phyloP scores from a whole-genome alignment of 345 rosid species.

The Physaria fendleri region DNA sequence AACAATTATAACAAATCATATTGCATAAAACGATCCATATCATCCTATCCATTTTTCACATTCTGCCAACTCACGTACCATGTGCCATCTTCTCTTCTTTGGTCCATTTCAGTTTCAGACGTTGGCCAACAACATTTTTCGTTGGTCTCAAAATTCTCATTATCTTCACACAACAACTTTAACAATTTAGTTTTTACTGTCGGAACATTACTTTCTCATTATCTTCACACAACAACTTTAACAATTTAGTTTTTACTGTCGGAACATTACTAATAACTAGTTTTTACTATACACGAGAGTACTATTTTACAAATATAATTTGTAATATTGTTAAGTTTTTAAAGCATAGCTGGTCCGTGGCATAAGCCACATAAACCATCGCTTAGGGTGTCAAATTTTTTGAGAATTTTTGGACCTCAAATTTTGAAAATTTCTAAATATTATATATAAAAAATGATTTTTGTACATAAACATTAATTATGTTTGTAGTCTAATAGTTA shows the following conservation, averaged over 20 bases:
- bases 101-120: constrained; percentile 21
- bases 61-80: constrained; percentile 23
- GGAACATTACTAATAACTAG: neutral
- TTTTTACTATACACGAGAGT: neutral
- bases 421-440: no score
- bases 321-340: neutral
- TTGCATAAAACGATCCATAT: constrained; percentile 7
- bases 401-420: no score
- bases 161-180: neutral
- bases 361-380: no score
- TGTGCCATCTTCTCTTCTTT: constrained; percentile 21
- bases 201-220: neutral
- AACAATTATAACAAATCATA: neutral
- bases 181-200: neutral
- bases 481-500: no score
- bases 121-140: constrained; percentile 24
- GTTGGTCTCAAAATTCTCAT: neutral
- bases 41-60: constrained; percentile 26
- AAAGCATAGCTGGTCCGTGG: no score
- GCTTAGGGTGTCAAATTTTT: no score
- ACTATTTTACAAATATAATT: neutral
- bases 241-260: neutral
- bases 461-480: no score
- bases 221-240: neutral
- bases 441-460: no score